Conservation (phyloP, 208 protist species). For the Acanthamoeba quina region DNA sequence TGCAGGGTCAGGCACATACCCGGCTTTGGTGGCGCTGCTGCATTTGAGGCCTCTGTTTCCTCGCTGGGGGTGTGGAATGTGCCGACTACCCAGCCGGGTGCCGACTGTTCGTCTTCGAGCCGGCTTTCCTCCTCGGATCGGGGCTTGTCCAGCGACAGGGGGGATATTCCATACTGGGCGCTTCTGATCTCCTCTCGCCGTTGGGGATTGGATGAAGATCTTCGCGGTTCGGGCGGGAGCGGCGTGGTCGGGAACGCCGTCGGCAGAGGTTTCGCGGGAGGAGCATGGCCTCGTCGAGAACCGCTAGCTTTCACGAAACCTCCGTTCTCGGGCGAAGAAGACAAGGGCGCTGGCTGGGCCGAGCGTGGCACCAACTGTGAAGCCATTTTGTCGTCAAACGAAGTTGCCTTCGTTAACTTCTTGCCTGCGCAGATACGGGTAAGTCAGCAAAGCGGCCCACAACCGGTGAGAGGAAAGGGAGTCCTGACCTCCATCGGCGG, state of each 20-base stretch:
- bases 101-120: background rate
- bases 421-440: background rate
- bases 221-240: background rate
- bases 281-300: background rate
- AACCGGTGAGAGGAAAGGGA: background rate
- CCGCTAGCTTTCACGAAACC: background rate
- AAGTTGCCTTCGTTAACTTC: background rate
- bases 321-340: background rate
- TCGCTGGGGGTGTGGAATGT: background rate
- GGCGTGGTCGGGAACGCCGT: background rate
- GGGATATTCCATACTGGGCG: background rate
- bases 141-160: background rate
- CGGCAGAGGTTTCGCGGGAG: background rate
- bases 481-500: background rate
- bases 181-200: background rate
- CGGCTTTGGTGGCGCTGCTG: background rate
- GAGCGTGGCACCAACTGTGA: constrained; percentile 2
- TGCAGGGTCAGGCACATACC: background rate
- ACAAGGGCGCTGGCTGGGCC: background rate
- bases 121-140: background rate
- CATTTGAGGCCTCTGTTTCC: background rate
- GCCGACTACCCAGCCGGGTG: background rate
- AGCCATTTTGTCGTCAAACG: constrained; percentile 26
- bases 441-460: background rate
- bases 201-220: background rate